phyloP scores from a whole-genome alignment of 75 land plant species.

The Larix kaempferi region DNA sequence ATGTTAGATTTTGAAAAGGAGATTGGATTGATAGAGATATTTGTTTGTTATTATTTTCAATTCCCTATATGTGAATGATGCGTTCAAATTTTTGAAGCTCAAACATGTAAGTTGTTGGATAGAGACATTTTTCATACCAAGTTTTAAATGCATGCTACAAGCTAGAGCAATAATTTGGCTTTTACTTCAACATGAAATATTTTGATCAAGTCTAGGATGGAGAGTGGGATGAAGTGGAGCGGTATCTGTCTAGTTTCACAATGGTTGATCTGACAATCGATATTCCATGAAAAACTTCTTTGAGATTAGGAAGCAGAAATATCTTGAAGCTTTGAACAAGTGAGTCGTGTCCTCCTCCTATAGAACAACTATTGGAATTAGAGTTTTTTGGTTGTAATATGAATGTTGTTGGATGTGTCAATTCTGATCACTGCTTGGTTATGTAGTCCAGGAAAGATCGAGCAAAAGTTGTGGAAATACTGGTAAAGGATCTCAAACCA shows the following conservation, averaged over 20 bases:
- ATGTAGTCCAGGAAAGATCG: too few relatives aligned
- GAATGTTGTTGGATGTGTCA: too few relatives aligned
- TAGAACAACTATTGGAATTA: too few relatives aligned
- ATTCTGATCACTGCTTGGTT: too few relatives aligned
- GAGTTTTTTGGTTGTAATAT: too few relatives aligned
- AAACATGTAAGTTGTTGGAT: background rate
- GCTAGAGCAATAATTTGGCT: constrained; percentile 86
- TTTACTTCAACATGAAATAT: constrained; percentile 86
- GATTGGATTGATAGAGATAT: too few relatives aligned
- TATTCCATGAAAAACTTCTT: constrained; percentile 93
- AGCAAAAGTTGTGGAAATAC: constrained; percentile 79
- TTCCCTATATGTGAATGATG: background rate
- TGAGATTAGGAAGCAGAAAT: constrained; percentile 89
- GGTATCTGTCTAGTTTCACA: constrained; percentile 77
- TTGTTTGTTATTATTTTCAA: background rate
- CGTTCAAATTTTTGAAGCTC: background rate
- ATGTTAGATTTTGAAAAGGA: too few relatives aligned
- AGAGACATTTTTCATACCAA: background rate
- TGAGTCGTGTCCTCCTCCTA: constrained; percentile 13
- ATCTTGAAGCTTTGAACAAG: constrained; percentile 89
- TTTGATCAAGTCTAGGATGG: constrained; percentile 75
- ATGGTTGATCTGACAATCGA: constrained; percentile 88
- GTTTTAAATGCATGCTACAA: constrained; percentile 23
- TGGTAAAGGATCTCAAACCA: constrained; percentile 87
- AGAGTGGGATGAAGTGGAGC: constrained; percentile 90